These are phyloP conservation scores for Rhodotorula sp. DNA, from an alignment of 1,284 basidiomycete genomes.

Conservation along the genomic window DNA sequence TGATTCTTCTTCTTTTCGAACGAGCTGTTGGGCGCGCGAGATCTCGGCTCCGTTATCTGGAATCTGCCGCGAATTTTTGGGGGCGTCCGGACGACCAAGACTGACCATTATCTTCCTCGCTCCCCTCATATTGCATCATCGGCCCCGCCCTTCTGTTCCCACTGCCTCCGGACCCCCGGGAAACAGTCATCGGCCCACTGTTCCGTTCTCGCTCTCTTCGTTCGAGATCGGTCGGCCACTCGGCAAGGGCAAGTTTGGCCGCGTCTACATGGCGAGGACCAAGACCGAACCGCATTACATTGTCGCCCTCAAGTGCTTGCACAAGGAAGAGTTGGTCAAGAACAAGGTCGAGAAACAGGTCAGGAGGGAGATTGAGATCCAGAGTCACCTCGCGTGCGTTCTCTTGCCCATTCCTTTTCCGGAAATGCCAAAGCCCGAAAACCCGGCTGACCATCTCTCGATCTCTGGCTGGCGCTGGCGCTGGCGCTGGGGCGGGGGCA, in stretches of 20 bases:
- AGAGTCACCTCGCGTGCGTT: slow-evolving; percentile 76
- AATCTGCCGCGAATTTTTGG: background rate
- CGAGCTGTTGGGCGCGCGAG: background rate
- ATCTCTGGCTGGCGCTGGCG: too few relatives aligned
- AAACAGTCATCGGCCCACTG: slow-evolving; percentile 31
- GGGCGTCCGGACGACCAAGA: background rate
- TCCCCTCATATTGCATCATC: background rate
- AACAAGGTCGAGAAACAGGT: slow-evolving; percentile 89
- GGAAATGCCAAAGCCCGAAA: background rate
- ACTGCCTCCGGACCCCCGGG: background rate
- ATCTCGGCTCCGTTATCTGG: background rate
- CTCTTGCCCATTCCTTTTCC: background rate
- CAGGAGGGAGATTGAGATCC: slow-evolving; percentile 96
- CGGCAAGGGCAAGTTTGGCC: slow-evolving; percentile 98
- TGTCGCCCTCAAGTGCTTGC: slow-evolving; percentile 93
- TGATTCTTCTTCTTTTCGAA: background rate
- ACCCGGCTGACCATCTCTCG: background rate
- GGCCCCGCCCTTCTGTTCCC: background rate
- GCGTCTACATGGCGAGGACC: slow-evolving; percentile 97
- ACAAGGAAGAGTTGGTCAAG: slow-evolving; percentile 92
- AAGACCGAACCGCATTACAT: slow-evolving; percentile 85
- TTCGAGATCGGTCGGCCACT: slow-evolving; percentile 96
- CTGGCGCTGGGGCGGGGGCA: too few relatives aligned
- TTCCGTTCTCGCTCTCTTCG: slow-evolving; percentile 72
- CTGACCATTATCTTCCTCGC: background rate